phyloP scores from a whole-genome alignment of 352 stramenopile genomes.

The Phytopythium chamaehyphon region DNA sequence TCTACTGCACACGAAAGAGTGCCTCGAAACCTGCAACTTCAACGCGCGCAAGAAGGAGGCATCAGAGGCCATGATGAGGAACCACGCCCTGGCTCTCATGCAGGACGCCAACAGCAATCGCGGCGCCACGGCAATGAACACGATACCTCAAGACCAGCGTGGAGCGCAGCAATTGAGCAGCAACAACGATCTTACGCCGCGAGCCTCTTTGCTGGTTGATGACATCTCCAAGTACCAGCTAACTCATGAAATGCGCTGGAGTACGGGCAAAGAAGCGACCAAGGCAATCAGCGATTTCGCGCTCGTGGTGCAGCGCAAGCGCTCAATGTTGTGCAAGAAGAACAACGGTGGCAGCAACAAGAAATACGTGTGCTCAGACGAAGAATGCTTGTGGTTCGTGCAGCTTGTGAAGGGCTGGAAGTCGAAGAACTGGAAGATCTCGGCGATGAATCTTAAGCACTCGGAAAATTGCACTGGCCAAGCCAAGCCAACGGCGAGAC shows the following conservation, averaged over 20 bases:
- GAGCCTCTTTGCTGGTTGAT: slow-evolving; percentile 42
- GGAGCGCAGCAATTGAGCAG: neutral
- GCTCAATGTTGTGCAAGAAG: slow-evolving; percentile 73
- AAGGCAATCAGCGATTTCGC: slow-evolving; percentile 76
- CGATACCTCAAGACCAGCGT: neutral
- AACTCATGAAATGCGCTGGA: slow-evolving; percentile 80
- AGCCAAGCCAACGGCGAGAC: slow-evolving; percentile 63
- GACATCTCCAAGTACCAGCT: slow-evolving; percentile 66
- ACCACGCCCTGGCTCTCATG: slow-evolving; percentile 3
- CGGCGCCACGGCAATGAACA: slow-evolving; percentile 1
- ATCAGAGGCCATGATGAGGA: slow-evolving; percentile 7
- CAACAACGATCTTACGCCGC: slow-evolving; percentile 1
- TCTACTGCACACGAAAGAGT: slow-evolving; percentile 67
- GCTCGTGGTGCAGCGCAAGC: slow-evolving; percentile 75
- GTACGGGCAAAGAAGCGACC: slow-evolving; percentile 69
- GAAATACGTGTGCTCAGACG: slow-evolving; percentile 81
- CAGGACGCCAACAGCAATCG: neutral
- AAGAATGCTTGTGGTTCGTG: slow-evolving; percentile 73
- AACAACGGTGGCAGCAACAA: slow-evolving; percentile 84
- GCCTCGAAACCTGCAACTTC: slow-evolving; percentile 74
- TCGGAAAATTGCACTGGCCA: slow-evolving; percentile 57
- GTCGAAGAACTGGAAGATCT: slow-evolving; percentile 89
- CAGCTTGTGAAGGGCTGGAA: slow-evolving; percentile 78
- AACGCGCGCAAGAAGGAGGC: slow-evolving; percentile 49
- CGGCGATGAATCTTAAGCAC: slow-evolving; percentile 82